Evolutionary conservation across 2,329 filamentous ascomycete species (phyloP).

Genomic region (Colletotrichum gigasporum): DNA sequence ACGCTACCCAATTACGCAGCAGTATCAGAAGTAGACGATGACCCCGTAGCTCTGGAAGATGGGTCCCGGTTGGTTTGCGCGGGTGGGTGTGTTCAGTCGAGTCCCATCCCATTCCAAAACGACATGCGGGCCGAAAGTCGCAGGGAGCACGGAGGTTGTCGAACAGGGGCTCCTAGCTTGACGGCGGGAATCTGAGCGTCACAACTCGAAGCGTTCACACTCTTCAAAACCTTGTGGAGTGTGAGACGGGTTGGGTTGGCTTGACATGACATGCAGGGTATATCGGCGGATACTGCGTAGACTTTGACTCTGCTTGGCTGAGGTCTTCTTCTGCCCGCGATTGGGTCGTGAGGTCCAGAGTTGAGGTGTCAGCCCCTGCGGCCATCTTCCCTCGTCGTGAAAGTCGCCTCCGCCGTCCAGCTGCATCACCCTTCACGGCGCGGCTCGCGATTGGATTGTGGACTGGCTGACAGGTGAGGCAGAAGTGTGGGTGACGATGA

Average conservation of each 20-base stretch:
- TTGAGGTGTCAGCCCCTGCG: slow-evolving; percentile 10
- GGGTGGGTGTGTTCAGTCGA: slow-evolving; percentile 5
- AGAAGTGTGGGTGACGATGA: slow-evolving; percentile 4
- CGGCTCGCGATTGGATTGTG: slow-evolving; percentile 23
- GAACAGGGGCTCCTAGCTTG: slow-evolving; percentile 12
- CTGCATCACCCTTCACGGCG: slow-evolving; percentile 8
- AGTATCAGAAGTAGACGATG: neutral
- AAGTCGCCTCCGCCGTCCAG: neutral
- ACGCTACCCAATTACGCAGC: too few relatives aligned
- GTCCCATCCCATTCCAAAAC: slow-evolving; percentile 10
- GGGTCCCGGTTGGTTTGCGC: slow-evolving; percentile 16
- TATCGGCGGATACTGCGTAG: too few relatives aligned
- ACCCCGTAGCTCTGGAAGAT: neutral
- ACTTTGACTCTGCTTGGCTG: neutral
- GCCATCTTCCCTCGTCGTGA: neutral
- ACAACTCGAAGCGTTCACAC: neutral
- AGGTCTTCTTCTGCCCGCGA: neutral
- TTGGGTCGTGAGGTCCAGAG: neutral
- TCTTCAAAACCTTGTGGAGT: neutral
- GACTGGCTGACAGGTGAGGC: slow-evolving; percentile 12
- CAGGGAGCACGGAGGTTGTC: slow-evolving; percentile 14
- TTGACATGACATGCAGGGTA: neutral
- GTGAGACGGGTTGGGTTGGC: neutral
- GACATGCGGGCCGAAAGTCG: slow-evolving; percentile 4
- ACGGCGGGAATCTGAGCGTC: slow-evolving; percentile 13